These are phyloP conservation scores for Cryphonectria radicalis DNA, from an alignment of 2,329 filamentous ascomycete genomes.

Conservation along the genomic window DNA sequence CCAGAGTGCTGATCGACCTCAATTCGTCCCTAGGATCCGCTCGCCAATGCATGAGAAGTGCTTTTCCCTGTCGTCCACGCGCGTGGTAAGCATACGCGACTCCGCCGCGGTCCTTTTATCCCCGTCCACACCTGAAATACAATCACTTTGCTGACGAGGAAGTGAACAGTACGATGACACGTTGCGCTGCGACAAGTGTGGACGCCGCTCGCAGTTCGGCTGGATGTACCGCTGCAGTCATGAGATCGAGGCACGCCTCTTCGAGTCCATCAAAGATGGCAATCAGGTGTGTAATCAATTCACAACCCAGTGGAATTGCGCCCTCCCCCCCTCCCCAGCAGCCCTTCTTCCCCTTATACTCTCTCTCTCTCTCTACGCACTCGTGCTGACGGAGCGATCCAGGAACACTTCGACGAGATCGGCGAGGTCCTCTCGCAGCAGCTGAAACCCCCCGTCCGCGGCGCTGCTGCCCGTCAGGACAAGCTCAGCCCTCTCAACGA, in stretches of 20 bases:
- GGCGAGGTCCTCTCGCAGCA: slow-evolving; percentile 39
- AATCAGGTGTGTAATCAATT: slow-evolving; percentile 25
- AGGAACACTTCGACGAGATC: slow-evolving; percentile 41
- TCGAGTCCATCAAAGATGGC: slow-evolving; percentile 38
- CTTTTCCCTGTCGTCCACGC: slow-evolving; percentile 23
- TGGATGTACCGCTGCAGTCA: slow-evolving; percentile 77
- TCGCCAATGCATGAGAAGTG: slow-evolving; percentile 22
- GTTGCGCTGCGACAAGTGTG: slow-evolving; percentile 63
- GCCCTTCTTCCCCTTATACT: background rate
- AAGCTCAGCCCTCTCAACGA: slow-evolving; percentile 52
- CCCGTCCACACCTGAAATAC: slow-evolving; percentile 32
- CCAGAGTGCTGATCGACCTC: background rate
- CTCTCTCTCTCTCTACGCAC: slow-evolving; percentile 31
- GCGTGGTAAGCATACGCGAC: slow-evolving; percentile 20
- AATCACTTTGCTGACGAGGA: slow-evolving; percentile 65
- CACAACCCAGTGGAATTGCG: slow-evolving; percentile 10
- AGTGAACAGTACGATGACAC: slow-evolving; percentile 59
- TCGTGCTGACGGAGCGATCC: slow-evolving; percentile 14
- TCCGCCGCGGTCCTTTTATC: too few relatives aligned
- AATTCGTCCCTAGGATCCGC: background rate
- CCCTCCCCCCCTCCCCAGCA: background rate
- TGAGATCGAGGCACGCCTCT: slow-evolving; percentile 55
- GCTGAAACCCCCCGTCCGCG: slow-evolving; percentile 44
- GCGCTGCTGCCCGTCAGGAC: slow-evolving; percentile 46
- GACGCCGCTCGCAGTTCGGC: slow-evolving; percentile 58